Base-by-base conservation (phyloP, 2,329 filamentous ascomycete species). In the Teratosphaeria viscida region DNA sequence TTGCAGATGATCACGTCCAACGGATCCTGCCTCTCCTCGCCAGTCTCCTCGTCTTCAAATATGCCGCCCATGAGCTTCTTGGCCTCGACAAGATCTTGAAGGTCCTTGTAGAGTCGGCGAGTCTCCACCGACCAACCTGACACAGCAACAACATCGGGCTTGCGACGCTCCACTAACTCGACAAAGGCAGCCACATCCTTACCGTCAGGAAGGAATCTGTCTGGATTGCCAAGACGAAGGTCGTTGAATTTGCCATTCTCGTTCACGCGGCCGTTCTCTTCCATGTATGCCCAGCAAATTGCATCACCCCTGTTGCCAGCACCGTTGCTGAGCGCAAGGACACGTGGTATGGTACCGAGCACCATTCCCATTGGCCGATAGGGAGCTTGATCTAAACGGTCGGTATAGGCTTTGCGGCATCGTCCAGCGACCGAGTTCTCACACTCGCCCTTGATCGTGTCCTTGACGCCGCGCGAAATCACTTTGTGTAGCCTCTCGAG, bases 351-450 rank as follows among this genome's bases (percentile, higher is more conserved):
- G 0, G 92, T 96, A 29, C 94, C 94, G 47, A 95, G 79, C 23
- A 91, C 83, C 83, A 96, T 90, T 10, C 91, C 92, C 74, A 92
- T 92, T 5, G 94, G 92, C 74, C 96, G 96, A 76, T 92, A 95
- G 0, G 94, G 94, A 8, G 94, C 92, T 75, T 99, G 94, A 69
- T 99, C 94, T 27, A 99, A 84, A 71, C 91, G 89, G 73, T 88
- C 87, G 52, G 87, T 88, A 74, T 94, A 97, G 62, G 91, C 89
- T 66, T 95, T 90, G 57, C 94, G 88, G 68, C 92, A 95, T 58
- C 86, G 83, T 68, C 87, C 89, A n/a, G 92, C 85, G 56, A 99
- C 85, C 68, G 91, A 87, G 68, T 95, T 92, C 74, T 99, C 92
- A 70, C 94, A 99, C 66, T 92, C 91, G 8, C 91, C 92, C 66